Evolutionary conservation across 2,329 filamentous ascomycete species (phyloP).

Genomic region (Penicillium capsulatum): DNA sequence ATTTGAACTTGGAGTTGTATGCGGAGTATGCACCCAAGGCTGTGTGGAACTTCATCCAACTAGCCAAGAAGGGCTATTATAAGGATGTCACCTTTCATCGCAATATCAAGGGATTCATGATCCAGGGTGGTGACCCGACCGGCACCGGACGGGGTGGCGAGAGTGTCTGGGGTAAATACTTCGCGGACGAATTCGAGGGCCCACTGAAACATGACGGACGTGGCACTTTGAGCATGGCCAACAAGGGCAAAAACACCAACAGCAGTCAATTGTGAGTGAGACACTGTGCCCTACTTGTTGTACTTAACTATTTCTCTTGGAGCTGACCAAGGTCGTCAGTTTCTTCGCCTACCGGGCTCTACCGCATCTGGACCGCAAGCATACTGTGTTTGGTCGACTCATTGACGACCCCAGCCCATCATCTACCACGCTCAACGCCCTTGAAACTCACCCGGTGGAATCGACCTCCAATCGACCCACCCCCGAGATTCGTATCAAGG

Average conservation of each 20-base stretch:
- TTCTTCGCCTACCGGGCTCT: conserved; percentile 87
- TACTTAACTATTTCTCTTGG: no score
- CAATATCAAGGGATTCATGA: conserved; percentile 95
- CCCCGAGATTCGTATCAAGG: conserved; percentile 73
- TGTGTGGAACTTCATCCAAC: conserved; percentile 92
- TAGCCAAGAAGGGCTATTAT: conserved; percentile 89
- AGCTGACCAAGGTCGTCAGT: conserved; percentile 26
- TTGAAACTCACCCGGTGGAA: conserved; percentile 75
- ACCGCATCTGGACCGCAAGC: conserved; percentile 86
- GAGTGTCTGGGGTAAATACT: conserved; percentile 91
- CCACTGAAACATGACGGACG: conserved; percentile 76
- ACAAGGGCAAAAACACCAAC: conserved; percentile 98
- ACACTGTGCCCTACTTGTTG: background rate
- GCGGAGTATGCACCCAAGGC: conserved; percentile 88
- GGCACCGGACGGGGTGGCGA: conserved; percentile 87
- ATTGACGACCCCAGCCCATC: conserved; percentile 59
- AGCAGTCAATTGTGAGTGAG: conserved; percentile 68
- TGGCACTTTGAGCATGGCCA: conserved; percentile 88
- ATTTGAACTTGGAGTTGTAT: conserved; percentile 82
- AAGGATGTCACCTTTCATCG: conserved; percentile 79
- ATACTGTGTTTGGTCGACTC: conserved; percentile 91
- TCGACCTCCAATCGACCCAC: conserved; percentile 68
- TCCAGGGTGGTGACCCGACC: conserved; percentile 91
- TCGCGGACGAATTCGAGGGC: conserved; percentile 88
- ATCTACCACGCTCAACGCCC: conserved; percentile 56